Percentiles rank a stretch among this genome's conserved stretches.
Evolutionary conservation across 2,329 filamentous ascomycete genomes (phyloP).

Genomic region (Fusarium bactridioides): DNA sequence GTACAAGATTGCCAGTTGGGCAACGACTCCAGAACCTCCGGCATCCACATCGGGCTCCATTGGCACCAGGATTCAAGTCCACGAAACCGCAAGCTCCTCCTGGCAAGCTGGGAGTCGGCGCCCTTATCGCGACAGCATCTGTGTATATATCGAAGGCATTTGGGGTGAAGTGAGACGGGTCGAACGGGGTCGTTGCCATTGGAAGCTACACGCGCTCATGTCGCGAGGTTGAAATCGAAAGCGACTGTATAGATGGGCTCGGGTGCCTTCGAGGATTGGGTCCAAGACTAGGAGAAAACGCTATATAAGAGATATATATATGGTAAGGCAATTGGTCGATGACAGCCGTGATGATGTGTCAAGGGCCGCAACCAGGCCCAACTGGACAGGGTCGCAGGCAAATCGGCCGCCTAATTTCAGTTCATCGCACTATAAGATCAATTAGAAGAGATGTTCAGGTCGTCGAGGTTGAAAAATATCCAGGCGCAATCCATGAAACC

Average conservation of each 20-base stretch:
- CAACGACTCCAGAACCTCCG: slow-evolving; percentile 67
- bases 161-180: slow-evolving; percentile 52
- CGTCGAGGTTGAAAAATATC: slow-evolving; percentile 1
- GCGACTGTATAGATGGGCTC: slow-evolving; percentile 6
- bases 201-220: slow-evolving; percentile 43
- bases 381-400: slow-evolving; percentile 45
- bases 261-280: not conserved
- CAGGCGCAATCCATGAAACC: slow-evolving; percentile 21
- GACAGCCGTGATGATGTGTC: slow-evolving; percentile 32
- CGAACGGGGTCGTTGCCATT: slow-evolving; percentile 63
- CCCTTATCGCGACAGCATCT: slow-evolving; percentile 50
- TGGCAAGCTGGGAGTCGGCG: slow-evolving; percentile 51
- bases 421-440: slow-evolving; percentile 45
- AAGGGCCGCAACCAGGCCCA: slow-evolving; percentile 46
- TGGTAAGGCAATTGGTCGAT: slow-evolving; percentile 17
- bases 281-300: not conserved
- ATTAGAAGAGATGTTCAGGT: slow-evolving; percentile 18
- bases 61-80: slow-evolving; percentile 60
- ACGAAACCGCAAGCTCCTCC: slow-evolving; percentile 66
- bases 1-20: slow-evolving; percentile 44
- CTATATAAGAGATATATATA: not conserved
- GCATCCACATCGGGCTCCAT: slow-evolving; percentile 64
- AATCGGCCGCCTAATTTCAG: slow-evolving; percentile 43
- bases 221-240: slow-evolving; percentile 32
- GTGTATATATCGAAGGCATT: slow-evolving; percentile 65